Conservation (phyloP, 202 grass and related monocot genomes). For the Hordeum pubiflorum region DNA sequence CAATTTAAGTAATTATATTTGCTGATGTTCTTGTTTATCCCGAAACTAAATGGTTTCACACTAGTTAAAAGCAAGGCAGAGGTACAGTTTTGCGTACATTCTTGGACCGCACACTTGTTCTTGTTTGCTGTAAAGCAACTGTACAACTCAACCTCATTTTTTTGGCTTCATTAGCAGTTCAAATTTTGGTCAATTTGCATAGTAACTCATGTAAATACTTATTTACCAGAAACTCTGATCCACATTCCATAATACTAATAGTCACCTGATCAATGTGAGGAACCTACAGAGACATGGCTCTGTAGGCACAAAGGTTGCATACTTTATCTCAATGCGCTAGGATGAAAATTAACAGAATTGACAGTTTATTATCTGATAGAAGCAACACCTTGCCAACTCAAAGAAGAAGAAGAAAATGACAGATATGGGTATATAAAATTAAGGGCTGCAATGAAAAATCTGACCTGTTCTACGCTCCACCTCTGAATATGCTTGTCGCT, state of each 20-base stretch:
- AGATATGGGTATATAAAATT: not conserved
- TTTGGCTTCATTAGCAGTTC: not conserved
- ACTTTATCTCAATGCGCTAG: not conserved
- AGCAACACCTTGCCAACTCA: not conserved
- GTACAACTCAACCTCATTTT: not conserved
- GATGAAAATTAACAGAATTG: not conserved
- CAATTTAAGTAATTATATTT: not conserved
- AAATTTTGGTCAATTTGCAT: not conserved
- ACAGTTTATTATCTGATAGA: not conserved
- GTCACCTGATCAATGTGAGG: not conserved
- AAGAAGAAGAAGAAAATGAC: not conserved
- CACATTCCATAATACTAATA: not conserved
- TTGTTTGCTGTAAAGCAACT: not conserved
- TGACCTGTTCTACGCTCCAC: conserved; percentile 51
- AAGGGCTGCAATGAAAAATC: not conserved
- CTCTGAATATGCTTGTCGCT: conserved; percentile 46
- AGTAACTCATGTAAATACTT: not conserved
- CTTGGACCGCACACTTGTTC: not conserved
- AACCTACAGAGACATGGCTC: not conserved
- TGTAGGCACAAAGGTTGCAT: not conserved
- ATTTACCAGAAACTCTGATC: not conserved
- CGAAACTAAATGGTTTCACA: not conserved
- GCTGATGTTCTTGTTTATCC: not conserved
- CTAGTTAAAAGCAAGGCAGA: not conserved
- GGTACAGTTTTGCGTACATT: not conserved